Evolutionary conservation across 371 early-diverging fungal species (phyloP).

Genomic region (Mortierella sp.): DNA sequence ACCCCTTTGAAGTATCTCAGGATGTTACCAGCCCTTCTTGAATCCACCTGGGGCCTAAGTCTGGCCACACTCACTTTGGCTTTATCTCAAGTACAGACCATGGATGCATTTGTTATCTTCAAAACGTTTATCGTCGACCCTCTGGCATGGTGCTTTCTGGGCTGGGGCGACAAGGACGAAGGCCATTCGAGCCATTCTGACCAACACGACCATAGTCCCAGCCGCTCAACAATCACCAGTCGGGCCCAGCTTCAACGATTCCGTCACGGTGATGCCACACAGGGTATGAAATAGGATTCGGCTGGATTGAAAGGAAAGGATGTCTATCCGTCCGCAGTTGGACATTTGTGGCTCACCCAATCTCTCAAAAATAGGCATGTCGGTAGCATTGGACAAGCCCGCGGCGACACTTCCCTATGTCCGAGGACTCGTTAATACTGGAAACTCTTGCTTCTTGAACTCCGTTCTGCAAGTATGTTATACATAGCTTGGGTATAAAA

Average conservation of each 20-base stretch:
- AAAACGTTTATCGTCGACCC: conserved; percentile 20
- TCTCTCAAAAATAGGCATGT: conserved; percentile 9
- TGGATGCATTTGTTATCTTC: conserved; percentile 6
- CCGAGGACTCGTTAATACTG: conserved; percentile 87
- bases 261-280: conserved; percentile 17
- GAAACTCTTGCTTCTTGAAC: conserved; percentile 95
- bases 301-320: no score
- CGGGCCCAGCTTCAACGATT: conserved; percentile 37
- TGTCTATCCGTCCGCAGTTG: not conserved
- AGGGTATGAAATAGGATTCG: conserved; percentile 14
- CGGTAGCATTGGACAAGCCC: conserved; percentile 13
- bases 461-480: conserved; percentile 85
- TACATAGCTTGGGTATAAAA: conserved; percentile 30
- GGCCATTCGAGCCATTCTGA: not conserved
- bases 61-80: conserved; percentile 13
- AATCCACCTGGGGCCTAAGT: conserved; percentile 20
- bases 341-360: not conserved
- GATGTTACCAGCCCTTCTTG: conserved; percentile 10
- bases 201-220: conserved; percentile 12
- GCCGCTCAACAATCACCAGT: conserved; percentile 43
- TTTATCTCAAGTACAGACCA: conserved; percentile 9
- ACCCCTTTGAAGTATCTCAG: conserved; percentile 23
- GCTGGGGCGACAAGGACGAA: conserved; percentile 32
- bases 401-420: conserved; percentile 30
- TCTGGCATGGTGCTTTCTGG: conserved; percentile 29